phyloP scores from a whole-genome alignment of 2,329 filamentous ascomycete species.

The Stagonosporopsis chrysanthemi region DNA sequence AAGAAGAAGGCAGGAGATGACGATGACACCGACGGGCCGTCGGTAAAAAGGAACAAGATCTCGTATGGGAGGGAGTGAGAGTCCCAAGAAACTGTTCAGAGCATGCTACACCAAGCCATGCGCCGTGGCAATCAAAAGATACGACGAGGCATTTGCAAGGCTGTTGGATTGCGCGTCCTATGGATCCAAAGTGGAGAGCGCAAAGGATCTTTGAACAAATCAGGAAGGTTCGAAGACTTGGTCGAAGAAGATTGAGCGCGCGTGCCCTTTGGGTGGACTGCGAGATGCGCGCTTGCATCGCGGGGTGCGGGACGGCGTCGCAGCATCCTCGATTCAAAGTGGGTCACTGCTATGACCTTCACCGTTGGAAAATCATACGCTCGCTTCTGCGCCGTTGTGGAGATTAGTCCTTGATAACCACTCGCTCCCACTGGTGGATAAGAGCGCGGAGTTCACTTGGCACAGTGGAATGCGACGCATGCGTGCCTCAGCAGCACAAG shows the following conservation, averaged over 20 bases:
- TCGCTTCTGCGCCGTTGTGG: conserved; percentile 29
- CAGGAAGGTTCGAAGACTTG: conserved; percentile 29
- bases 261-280: conserved; percentile 10
- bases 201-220: conserved; percentile 23
- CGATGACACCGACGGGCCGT: conserved; percentile 56
- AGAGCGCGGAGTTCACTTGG: conserved; percentile 27
- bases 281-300: conserved; percentile 26
- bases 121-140: conserved; percentile 15
- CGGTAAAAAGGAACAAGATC: conserved; percentile 58
- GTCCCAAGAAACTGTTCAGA: conserved; percentile 1
- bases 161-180: conserved; percentile 34
- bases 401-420: conserved; percentile 23
- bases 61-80: conserved; percentile 57
- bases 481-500: conserved; percentile 13
- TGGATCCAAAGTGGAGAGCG: conserved; percentile 29
- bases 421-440: conserved; percentile 25
- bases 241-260: conserved; percentile 14
- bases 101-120: conserved; percentile 6
- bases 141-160: conserved; percentile 17
- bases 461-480: conserved; percentile 17
- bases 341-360: conserved; percentile 29
- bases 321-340: conserved; percentile 31
- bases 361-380: conserved; percentile 29
- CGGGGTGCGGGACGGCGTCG: conserved; percentile 30
- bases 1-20: conserved; percentile 55